Evolutionary conservation across 2,329 filamentous ascomycete genomes (phyloP).

Genomic region (Aspergillus udagawae): DNA sequence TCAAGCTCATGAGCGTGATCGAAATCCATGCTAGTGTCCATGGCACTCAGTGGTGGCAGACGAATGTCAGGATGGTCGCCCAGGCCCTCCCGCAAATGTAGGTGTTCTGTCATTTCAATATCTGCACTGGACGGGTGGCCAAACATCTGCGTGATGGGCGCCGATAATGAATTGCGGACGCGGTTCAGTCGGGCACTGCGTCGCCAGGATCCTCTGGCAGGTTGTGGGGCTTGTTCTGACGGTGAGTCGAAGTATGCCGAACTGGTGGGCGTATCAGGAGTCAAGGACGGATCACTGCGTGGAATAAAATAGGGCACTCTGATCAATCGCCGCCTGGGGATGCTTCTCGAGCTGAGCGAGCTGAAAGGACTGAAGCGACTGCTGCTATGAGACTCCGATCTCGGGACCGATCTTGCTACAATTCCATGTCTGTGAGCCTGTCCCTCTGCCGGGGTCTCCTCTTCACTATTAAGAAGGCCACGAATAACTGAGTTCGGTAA

Average conservation of each 20-base stretch:
- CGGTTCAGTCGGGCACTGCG: conserved; percentile 39
- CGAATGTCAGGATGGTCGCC: conserved; percentile 31
- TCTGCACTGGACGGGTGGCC: conserved; percentile 31
- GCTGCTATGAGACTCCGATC: conserved; percentile 32
- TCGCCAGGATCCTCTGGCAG: conserved; percentile 35
- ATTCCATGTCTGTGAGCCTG: conserved; percentile 42
- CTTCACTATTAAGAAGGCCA: conserved; percentile 42
- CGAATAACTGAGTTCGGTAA: conserved; percentile 45
- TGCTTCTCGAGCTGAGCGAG: conserved; percentile 36
- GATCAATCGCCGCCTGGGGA: conserved; percentile 37
- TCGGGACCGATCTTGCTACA: conserved; percentile 34
- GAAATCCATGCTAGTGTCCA: conserved; percentile 40
- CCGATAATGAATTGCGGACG: conserved; percentile 42
- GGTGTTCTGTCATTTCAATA: conserved; percentile 23
- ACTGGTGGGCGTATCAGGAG: conserved; percentile 25
- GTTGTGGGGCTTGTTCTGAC: conserved; percentile 23
- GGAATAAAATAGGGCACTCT: conserved; percentile 39
- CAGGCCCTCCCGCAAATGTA: conserved; percentile 26
- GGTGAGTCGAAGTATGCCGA: conserved; percentile 24
- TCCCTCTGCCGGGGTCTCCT: conserved; percentile 44
- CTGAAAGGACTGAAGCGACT: conserved; percentile 40
- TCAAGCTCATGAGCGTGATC: conserved; percentile 41
- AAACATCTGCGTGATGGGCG: conserved; percentile 43
- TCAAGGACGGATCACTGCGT: conserved; percentile 29
- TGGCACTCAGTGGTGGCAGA: conserved; percentile 33